These are phyloP conservation scores for Ganoderma lucidum DNA, from an alignment of 1,284 basidiomycete species.

Conservation along the genomic window DNA sequence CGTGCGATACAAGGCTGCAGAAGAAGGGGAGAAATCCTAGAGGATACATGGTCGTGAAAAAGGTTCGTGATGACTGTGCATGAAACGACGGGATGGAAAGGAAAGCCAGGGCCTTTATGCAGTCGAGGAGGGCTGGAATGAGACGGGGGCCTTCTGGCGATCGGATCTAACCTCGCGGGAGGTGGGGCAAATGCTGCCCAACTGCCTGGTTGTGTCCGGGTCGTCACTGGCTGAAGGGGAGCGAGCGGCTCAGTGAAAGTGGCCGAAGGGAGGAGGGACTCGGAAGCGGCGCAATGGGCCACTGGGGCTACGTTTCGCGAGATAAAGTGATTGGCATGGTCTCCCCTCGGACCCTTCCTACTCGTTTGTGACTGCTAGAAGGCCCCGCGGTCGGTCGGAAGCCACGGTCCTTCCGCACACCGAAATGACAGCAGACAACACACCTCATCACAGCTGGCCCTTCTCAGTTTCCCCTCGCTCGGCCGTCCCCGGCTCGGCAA, in stretches of 20 bases:
- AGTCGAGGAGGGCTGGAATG: constrained; percentile 22
- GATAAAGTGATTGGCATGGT: constrained; percentile 32
- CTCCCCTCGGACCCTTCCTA: constrained; percentile 8
- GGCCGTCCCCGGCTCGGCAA: constrained; percentile 17
- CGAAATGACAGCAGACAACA: constrained; percentile 26
- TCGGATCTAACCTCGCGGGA: constrained; percentile 26
- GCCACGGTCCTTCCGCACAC: constrained; percentile 23
- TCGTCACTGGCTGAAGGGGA: neutral
- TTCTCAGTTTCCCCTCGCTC: neutral
- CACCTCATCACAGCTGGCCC: constrained; percentile 9
- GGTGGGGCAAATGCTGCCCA: neutral
- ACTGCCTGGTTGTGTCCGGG: constrained; percentile 11
- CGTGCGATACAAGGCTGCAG: constrained; percentile 63
- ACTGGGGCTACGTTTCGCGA: constrained; percentile 19
- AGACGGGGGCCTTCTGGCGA: constrained; percentile 21
- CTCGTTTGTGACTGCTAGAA: constrained; percentile 2
- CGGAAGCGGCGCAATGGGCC: constrained; percentile 6
- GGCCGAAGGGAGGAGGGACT: constrained; percentile 6
- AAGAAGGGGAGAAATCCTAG: constrained; percentile 67
- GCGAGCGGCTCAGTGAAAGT: constrained; percentile 1
- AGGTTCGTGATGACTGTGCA: constrained; percentile 27
- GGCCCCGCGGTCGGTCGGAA: constrained; percentile 17
- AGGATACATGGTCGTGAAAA: constrained; percentile 44
- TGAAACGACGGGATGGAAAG: constrained; percentile 22
- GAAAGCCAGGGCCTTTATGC: constrained; percentile 27